These are phyloP conservation scores for Pholiota adiposa DNA, from an alignment of 1,284 basidiomycete genomes.

Conservation along the genomic window DNA sequence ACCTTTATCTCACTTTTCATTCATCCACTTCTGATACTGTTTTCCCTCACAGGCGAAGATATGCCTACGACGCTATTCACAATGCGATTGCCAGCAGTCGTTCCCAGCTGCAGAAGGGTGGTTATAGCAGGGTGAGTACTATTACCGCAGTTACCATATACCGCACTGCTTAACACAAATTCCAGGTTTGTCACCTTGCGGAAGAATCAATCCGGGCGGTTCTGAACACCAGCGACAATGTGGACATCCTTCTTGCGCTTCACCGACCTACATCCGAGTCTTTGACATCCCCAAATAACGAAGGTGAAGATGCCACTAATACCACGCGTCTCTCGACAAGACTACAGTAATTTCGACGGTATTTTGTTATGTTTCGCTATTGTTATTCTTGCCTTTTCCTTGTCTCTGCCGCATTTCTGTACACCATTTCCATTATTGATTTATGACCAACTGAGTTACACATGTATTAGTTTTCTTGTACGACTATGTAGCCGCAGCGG, in stretches of 20 bases:
- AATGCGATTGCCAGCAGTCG: conserved; percentile 75
- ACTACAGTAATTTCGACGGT: conserved; percentile 19
- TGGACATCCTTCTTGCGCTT: conserved; percentile 61
- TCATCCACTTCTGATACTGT: conserved; percentile 16
- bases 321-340: conserved; percentile 21
- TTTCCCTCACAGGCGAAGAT: conserved; percentile 55
- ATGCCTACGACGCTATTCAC: conserved; percentile 78
- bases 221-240: conserved; percentile 69
- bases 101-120: conserved; percentile 64
- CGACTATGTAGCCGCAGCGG: conserved; percentile 10
- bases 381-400: conserved; percentile 14
- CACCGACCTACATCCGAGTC: conserved; percentile 43
- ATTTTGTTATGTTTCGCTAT: conserved; percentile 12
- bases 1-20: conserved; percentile 2
- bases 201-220: conserved; percentile 72
- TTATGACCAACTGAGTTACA: conserved; percentile 13
- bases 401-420: conserved; percentile 13
- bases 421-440: conserved; percentile 15
- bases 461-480: conserved; percentile 24
- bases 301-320: conserved; percentile 31
- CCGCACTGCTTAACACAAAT: conserved; percentile 8
- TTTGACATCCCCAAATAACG: conserved; percentile 26
- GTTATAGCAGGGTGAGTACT: conserved; percentile 71
- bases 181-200: conserved; percentile 68
- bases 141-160: background rate